Conservation (phyloP, 768 basidiomycete species). For the Cystobasidium onofrii region DNA sequence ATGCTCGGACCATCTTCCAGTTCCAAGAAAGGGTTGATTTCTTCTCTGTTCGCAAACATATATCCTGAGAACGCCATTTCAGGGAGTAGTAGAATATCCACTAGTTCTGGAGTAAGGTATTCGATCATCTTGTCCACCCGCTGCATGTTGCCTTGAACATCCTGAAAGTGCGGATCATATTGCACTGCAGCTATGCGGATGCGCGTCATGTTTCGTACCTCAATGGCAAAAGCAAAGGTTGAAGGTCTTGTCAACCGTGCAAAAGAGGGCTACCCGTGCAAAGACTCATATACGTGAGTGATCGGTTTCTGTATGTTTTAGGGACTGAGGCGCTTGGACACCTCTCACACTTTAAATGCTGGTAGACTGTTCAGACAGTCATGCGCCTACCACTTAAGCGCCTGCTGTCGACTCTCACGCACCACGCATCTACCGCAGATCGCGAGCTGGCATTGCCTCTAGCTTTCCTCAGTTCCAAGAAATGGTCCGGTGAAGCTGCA, state of each 20-base stretch:
- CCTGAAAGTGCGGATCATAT: constrained; percentile 5
- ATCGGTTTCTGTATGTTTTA: not conserved
- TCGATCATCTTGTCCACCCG: not conserved
- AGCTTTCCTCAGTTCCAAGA: constrained; percentile 10
- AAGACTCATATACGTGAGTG: too few species aligned
- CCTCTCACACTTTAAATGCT: not conserved
- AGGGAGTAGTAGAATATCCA: constrained; percentile 39
- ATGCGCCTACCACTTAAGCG: not conserved
- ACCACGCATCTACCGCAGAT: constrained; percentile 6
- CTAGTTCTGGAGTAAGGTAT: not conserved
- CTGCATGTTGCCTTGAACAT: not conserved
- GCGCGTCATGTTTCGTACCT: not conserved
- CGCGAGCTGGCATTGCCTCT: constrained; percentile 23
- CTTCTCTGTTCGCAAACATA: constrained; percentile 34
- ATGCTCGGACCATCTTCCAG: not conserved
- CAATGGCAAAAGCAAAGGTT: too few species aligned
- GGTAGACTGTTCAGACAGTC: not conserved
- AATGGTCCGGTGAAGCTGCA: constrained; percentile 5
- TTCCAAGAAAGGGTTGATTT: constrained; percentile 36
- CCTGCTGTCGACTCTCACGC: not conserved
- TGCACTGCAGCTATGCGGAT: constrained; percentile 9
- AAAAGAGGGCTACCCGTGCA: too few species aligned
- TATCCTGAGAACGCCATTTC: constrained; percentile 42
- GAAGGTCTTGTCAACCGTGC: too few species aligned
- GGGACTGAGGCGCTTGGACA: not conserved